These are phyloP conservation scores for Danielia reshetovae DNA, from an alignment of 805 yeast genomes.

Conservation along the genomic window DNA sequence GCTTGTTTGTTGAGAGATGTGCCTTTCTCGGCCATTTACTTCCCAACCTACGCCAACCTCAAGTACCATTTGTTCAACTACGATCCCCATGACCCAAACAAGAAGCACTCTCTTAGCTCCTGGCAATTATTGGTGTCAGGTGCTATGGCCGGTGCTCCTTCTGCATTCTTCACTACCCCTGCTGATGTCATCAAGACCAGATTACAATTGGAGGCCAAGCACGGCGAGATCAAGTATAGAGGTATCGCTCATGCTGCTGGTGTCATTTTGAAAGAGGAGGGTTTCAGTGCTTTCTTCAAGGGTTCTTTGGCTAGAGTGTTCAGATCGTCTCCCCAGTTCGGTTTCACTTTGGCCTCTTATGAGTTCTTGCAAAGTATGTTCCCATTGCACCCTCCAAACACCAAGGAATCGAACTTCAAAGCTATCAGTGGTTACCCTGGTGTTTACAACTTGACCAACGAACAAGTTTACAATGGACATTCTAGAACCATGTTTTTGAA, in stretches of 20 bases:
- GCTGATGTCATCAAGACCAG: conserved; percentile 96
- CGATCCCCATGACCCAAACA: conserved; percentile 65
- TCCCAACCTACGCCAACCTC: conserved; percentile 94
- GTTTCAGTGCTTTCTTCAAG: conserved; percentile 82
- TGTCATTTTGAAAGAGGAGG: conserved; percentile 78
- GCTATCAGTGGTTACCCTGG: conserved; percentile 45
- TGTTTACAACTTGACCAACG: conserved; percentile 40
- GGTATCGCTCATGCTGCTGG: conserved; percentile 76
- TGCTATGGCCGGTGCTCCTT: conserved; percentile 96
- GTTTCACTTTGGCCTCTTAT: conserved; percentile 96
- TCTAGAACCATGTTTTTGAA: conserved; percentile 36
- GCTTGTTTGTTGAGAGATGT: conserved; percentile 95
- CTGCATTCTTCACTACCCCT: conserved; percentile 95
- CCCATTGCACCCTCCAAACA: conserved; percentile 59
- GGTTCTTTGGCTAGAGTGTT: conserved; percentile 94
- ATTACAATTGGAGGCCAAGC: conserved; percentile 76
- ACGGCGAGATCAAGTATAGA: conserved; percentile 71
- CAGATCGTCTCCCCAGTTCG: conserved; percentile 96
- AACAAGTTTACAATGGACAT: conserved; percentile 33
- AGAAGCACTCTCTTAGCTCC: conserved; percentile 59
- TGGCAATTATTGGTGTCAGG: conserved; percentile 86
- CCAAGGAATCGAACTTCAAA: conserved; percentile 41
- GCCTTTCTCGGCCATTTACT: conserved; percentile 94
- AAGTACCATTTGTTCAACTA: conserved; percentile 78
- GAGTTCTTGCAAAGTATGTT: conserved; percentile 78